Conservation (phyloP, 768 basidiomycete genomes). For the Lentinus tigrinus region DNA sequence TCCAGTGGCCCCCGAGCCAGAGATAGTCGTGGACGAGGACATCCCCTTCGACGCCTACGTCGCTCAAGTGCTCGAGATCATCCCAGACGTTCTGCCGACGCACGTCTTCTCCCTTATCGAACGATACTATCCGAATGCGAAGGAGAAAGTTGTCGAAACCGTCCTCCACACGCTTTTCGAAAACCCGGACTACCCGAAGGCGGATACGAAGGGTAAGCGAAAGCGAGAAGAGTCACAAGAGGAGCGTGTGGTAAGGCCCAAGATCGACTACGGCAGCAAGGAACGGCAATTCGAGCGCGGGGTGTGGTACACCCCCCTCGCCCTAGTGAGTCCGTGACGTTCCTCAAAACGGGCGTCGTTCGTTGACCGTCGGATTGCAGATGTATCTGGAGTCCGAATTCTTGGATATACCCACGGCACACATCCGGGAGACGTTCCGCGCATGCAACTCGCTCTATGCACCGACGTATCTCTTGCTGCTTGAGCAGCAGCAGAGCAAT, state of each 20-base stretch:
- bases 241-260: slow-evolving; percentile 32
- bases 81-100: slow-evolving; percentile 66
- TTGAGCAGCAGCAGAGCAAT: slow-evolving; percentile 34
- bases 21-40: neutral
- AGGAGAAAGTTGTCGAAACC: slow-evolving; percentile 44
- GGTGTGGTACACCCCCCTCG: slow-evolving; percentile 46
- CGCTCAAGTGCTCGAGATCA: slow-evolving; percentile 60
- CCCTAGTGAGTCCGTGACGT: slow-evolving; percentile 39
- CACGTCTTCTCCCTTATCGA: slow-evolving; percentile 51
- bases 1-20: neutral
- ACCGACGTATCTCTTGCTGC: slow-evolving; percentile 58
- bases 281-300: slow-evolving; percentile 46
- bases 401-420: slow-evolving; percentile 53
- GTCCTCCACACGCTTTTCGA: slow-evolving; percentile 67
- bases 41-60: slow-evolving; percentile 28
- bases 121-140: slow-evolving; percentile 37
- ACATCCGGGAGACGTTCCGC: slow-evolving; percentile 47
- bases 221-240: slow-evolving; percentile 35
- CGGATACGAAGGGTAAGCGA: slow-evolving; percentile 41
- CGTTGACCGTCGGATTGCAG: slow-evolving; percentile 27
- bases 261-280: slow-evolving; percentile 53
- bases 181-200: slow-evolving; percentile 56
- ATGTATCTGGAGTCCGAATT: slow-evolving; percentile 56
- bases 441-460: slow-evolving; percentile 54
- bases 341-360: neutral